phyloP scores from a whole-genome alignment of 2,329 filamentous ascomycete genomes.

The Aspergillus latus region DNA sequence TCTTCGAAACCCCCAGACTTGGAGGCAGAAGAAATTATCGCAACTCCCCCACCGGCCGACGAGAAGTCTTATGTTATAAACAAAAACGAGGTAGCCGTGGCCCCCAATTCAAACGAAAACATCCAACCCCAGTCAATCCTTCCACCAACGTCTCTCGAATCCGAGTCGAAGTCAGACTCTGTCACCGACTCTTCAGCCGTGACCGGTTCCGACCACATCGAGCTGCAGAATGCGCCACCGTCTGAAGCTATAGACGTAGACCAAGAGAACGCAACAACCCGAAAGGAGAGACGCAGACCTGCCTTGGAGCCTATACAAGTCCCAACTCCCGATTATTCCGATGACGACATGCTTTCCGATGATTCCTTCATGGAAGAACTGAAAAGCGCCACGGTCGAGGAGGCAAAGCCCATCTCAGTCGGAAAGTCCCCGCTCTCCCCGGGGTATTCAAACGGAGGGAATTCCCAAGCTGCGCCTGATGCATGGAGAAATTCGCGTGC shows the following conservation, averaged over 20 bases:
- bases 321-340: conserved; percentile 39
- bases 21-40: conserved; percentile 27
- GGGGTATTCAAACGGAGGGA: conserved; percentile 50
- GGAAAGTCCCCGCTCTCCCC: conserved; percentile 80
- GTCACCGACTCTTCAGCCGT: conserved; percentile 23
- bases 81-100: conserved; percentile 20
- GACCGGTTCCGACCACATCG: conserved; percentile 21
- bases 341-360: conserved; percentile 54
- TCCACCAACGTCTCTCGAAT: conserved; percentile 21
- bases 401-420: conserved; percentile 77
- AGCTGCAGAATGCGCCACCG: conserved; percentile 23
- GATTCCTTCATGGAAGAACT: conserved; percentile 84
- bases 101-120: conserved; percentile 19
- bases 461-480: conserved; percentile 29
- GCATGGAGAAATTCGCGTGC: conserved; percentile 40
- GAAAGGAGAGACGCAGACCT: conserved; percentile 37
- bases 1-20: conserved; percentile 22
- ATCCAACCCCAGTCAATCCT: conserved; percentile 14
- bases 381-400: conserved; percentile 74
- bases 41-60: conserved; percentile 19
- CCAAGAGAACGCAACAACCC: conserved; percentile 23
- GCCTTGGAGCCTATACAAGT: conserved; percentile 56
- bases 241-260: conserved; percentile 24
- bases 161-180: conserved; percentile 18
- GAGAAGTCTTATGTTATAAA: conserved; percentile 17